These are phyloP conservation scores for Russula ochroleuca DNA, from an alignment of 768 basidiomycete species.

Conservation along the genomic window DNA sequence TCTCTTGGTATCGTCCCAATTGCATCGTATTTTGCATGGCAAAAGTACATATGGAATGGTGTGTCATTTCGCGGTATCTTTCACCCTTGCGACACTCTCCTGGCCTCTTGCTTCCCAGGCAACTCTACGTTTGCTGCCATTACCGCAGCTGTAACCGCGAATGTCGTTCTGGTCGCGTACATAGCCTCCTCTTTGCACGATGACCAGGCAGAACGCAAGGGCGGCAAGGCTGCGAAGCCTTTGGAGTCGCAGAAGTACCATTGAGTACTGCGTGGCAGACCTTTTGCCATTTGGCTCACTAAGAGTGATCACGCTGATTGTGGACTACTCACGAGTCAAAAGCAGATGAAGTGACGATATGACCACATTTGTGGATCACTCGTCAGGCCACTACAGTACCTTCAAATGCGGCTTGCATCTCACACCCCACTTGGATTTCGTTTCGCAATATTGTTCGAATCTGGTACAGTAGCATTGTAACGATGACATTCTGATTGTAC, in stretches of 20 bases:
- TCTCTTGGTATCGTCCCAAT: conserved; percentile 79
- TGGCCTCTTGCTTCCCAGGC: conserved; percentile 42
- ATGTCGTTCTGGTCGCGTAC: conserved; percentile 75
- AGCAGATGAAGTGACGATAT: background rate
- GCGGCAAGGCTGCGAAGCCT: conserved; percentile 28
- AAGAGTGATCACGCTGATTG: background rate
- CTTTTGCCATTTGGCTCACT: background rate
- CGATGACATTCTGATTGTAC: background rate
- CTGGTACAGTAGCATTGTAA: background rate
- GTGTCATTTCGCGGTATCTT: conserved; percentile 28
- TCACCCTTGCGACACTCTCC: background rate
- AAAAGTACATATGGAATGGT: conserved; percentile 78
- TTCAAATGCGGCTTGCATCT: background rate
- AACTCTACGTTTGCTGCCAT: conserved; percentile 85
- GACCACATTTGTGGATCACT: background rate
- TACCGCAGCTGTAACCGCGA: conserved; percentile 78
- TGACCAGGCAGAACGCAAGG: conserved; percentile 48
- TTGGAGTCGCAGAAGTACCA: conserved; percentile 42
- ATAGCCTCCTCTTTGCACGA: conserved; percentile 74
- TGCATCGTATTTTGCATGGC: conserved; percentile 68
- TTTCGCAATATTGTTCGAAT: background rate
- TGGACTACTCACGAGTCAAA: background rate
- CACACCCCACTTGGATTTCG: background rate
- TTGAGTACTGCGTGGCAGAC: conserved; percentile 31
- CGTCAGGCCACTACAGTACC: background rate